Percentiles rank a stretch among this genome's conserved stretches.
These are phyloP conservation scores for Kluyveromyces lactis DNA, from an alignment of 805 yeast species.

Conservation along the genomic window DNA sequence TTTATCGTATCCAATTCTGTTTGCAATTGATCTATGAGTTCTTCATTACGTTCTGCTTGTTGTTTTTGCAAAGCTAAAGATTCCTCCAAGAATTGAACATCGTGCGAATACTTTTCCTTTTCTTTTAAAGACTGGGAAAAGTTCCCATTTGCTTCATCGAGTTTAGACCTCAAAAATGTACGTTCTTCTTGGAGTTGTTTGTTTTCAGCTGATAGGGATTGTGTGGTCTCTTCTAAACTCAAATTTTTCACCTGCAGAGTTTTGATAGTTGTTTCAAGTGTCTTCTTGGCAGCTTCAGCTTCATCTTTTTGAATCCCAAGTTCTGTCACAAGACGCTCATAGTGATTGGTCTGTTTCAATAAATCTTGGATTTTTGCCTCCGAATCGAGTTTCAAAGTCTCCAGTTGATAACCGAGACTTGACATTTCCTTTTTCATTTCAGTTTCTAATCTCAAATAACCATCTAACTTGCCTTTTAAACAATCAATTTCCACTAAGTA, in stretches of 20 bases:
- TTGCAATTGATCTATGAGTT: conserved; percentile 31
- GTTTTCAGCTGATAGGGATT: conserved; percentile 54
- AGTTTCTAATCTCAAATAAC: conserved; percentile 56
- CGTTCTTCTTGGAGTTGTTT: conserved; percentile 49
- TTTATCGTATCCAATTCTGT: conserved; percentile 26
- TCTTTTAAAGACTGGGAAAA: conserved; percentile 14
- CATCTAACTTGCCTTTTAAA: conserved; percentile 44
- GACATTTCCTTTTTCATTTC: conserved; percentile 57
- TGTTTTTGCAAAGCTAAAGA: conserved; percentile 25
- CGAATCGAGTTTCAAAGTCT: conserved; percentile 38
- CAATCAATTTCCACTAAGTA: conserved; percentile 44
- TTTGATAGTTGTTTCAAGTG: conserved; percentile 37
- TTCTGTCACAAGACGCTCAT: conserved; percentile 33
- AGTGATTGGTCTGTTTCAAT: conserved; percentile 35
- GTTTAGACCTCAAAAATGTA: conserved; percentile 36
- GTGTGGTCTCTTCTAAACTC: conserved; percentile 49
- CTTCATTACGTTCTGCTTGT: conserved; percentile 25
- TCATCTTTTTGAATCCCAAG: conserved; percentile 38
- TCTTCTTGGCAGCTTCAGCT: conserved; percentile 35
- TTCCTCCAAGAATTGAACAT: conserved; percentile 21
- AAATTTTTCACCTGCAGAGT: conserved; percentile 45
- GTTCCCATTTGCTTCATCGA: conserved; percentile 21
- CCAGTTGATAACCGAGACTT: conserved; percentile 50
- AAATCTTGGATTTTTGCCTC: conserved; percentile 32
- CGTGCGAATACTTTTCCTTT: conserved; percentile 15